Conservation (phyloP, 116 monocot genomes). For the Posidonia oceanica region DNA sequence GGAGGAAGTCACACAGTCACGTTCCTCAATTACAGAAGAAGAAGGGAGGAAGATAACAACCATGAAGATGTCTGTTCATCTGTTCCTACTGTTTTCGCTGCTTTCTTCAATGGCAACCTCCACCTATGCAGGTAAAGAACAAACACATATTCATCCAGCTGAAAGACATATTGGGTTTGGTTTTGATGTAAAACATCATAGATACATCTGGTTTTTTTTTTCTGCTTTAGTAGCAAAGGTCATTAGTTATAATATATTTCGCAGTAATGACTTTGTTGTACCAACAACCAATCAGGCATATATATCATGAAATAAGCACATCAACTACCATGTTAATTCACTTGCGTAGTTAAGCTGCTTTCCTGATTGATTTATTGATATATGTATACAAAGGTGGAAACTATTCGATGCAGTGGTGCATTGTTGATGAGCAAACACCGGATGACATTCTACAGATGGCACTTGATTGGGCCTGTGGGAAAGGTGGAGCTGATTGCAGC, state of each 20-base stretch:
- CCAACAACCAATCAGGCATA: too few species aligned
- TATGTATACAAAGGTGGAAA: neutral
- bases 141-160: neutral
- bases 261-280: too few species aligned
- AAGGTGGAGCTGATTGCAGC: constrained; percentile 63
- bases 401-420: constrained; percentile 56
- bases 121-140: neutral
- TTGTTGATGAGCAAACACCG: constrained; percentile 73
- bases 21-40: neutral
- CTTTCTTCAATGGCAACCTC: neutral
- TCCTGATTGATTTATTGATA: too few species aligned
- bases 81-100: neutral
- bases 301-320: too few species aligned
- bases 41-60: neutral
- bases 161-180: neutral
- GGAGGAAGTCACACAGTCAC: neutral
- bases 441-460: constrained; percentile 64
- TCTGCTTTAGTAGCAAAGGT: too few species aligned
- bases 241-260: too few species aligned
- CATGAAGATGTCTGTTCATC: constrained; percentile 2
- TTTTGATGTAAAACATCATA: too few species aligned
- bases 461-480: constrained; percentile 83
- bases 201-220: too few species aligned
- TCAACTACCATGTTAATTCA: too few species aligned
- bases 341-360: too few species aligned